Evolutionary conservation across 345 rosid species (phyloP), one percentile per base, ranked within the genome.

Genomic region (Trapa incisa): DNA sequence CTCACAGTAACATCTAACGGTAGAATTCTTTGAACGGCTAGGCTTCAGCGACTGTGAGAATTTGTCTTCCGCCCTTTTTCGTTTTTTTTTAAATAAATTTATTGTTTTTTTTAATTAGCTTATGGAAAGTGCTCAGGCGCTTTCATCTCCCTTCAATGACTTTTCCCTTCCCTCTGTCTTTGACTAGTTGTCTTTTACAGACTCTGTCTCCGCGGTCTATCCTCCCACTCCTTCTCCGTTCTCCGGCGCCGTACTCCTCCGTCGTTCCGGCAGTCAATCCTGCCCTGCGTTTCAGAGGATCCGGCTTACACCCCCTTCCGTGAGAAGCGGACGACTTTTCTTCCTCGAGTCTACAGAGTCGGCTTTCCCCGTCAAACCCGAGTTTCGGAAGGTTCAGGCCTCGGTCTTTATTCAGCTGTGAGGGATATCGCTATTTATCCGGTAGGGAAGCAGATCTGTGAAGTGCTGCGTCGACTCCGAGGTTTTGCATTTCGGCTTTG

Each of bases 101-200:
- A 54, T 54, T n/a, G 7, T 6, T 45, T 56, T 29, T 2, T 61
- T 13, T 45, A 45, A 45, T 45, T 45, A 11, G 14, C 64, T 62
- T 54, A 57, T 73, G 64, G 56, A 47, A 58, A 60, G 58, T 68
- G 35, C 22, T 53, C 68, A 47, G 63, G 50, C 64, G 54, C 42
- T 50, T 65, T 65, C 63, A 58, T 58, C 33, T 45, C 61, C 7
- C 6, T 45, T 45, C 48, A 47, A n/a, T 54, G 37, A 4, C 17
- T 37, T 65, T 43, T 66, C 37, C 47, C 66, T 58, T 56, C 58
- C 65, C 53, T n/a, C 50, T 65, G 57, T 65, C 69, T 71, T 65
- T 71, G 69, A 65, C 74, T 47, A 56, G 22, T 57, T 45, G 65
- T 65, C 64, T 58, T 71, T 71, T 65, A 74, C 79, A 69, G 81